Percentiles rank a stretch among this genome's conserved stretches.
phyloP scores from a whole-genome alignment of 371 early-diverging fungal genomes.

The Rhizopus sp. region DNA sequence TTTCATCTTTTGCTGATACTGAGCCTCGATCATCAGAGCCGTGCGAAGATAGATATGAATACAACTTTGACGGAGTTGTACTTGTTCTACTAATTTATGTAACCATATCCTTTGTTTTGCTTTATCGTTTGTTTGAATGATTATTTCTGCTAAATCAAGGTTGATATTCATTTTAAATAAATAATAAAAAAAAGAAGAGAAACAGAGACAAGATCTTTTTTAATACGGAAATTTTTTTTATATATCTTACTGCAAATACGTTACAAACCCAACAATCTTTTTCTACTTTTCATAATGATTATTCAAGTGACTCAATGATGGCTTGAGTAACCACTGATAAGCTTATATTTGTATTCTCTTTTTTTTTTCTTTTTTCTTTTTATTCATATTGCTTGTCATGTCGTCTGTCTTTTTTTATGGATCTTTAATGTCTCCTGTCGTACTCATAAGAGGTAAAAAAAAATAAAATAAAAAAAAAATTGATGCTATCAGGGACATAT shows the following conservation, averaged over 20 bases:
- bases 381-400: too few species aligned
- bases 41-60: conserved; percentile 10
- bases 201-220: neutral
- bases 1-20: conserved; percentile 1
- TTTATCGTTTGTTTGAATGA: conserved; percentile 3
- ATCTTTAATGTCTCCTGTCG: conserved; percentile 35
- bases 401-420: conserved; percentile 38
- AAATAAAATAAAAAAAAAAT: neutral
- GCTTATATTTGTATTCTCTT: conserved; percentile 11
- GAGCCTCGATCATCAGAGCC: conserved; percentile 6
- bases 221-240: conserved; percentile 20
- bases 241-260: conserved; percentile 2
- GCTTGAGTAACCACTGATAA: conserved; percentile 25
- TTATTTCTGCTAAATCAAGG: conserved; percentile 20
- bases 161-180: conserved; percentile 12
- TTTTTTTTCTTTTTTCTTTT: too few species aligned
- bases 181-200: conserved; percentile 6
- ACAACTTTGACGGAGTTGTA: neutral
- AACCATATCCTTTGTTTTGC: conserved; percentile 11
- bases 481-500: neutral
- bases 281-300: neutral
- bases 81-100: conserved; percentile 10
- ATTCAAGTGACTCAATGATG: neutral
- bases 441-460: conserved; percentile 34
- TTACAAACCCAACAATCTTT: too few species aligned